A percentile compares a stretch with the other conserved stretches of the same genome.
These are phyloP conservation scores for Rhododendron ovatum DNA, from an alignment of 148 eudicot species.

Conservation along the genomic window DNA sequence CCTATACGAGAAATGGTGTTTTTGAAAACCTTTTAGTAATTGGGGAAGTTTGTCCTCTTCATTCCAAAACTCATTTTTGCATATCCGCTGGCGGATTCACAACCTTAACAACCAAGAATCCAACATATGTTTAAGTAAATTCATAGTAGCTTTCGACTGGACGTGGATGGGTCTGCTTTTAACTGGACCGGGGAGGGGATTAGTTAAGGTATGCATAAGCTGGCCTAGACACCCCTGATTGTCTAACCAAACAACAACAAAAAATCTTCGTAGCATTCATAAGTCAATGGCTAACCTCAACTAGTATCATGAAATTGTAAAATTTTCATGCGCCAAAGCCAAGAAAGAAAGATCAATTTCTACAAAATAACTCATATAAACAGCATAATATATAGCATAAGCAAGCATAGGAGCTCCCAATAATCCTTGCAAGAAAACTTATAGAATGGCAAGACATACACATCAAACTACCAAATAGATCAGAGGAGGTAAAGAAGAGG, in stretches of 20 bases:
- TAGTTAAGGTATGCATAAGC: background rate
- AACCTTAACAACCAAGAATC: background rate
- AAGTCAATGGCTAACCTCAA: background rate
- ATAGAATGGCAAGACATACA: background rate
- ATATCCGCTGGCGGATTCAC: background rate
- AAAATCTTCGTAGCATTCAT: background rate
- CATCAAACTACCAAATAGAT: background rate
- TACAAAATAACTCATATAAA: background rate
- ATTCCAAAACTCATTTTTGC: background rate
- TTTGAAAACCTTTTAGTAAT: background rate
- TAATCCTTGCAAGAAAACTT: background rate
- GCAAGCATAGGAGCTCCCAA: background rate
- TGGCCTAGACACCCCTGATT: too few relatives aligned
- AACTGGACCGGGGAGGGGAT: too few relatives aligned
- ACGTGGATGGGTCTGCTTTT: background rate
- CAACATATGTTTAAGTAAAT: background rate
- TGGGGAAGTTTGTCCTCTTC: background rate
- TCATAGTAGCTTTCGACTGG: background rate
- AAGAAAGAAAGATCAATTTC: background rate
- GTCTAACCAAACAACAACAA: background rate
- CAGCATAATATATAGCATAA: background rate
- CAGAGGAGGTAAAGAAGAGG: background rate
- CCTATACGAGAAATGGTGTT: background rate
- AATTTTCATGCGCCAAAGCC: background rate
- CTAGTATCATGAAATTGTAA: background rate